Percentiles rank a stretch among this genome's conserved stretches.
These are phyloP conservation scores for Coemansia asiatica DNA, from an alignment of 192 early-diverging fungal genomes.

Conservation along the genomic window DNA sequence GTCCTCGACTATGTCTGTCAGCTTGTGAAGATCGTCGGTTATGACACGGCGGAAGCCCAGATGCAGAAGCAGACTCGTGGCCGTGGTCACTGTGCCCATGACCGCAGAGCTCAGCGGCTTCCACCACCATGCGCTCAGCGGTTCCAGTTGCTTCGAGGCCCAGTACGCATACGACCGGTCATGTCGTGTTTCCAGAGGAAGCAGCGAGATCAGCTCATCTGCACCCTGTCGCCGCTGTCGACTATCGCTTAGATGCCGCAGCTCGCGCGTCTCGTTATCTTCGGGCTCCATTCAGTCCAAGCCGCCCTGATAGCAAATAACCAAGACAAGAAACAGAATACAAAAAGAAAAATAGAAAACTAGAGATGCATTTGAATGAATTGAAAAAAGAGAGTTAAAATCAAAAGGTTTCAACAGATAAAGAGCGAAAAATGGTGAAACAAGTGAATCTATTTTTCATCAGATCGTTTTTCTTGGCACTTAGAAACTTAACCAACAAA, in stretches of 20 bases:
- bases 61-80: constrained; percentile 21
- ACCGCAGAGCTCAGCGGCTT: constrained; percentile 40
- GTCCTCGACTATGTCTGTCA: constrained; percentile 59
- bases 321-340: not conserved
- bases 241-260: not conserved
- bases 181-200: constrained; percentile 30
- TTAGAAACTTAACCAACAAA: not conserved
- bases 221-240: constrained; percentile 1
- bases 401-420: not conserved
- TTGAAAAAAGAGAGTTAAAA: not conserved
- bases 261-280: not conserved
- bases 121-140: constrained; percentile 42
- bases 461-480: too few relatives aligned
- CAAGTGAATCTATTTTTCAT: too few relatives aligned
- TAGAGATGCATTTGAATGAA: constrained; percentile 8
- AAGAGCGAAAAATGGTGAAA: not conserved
- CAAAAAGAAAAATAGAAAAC: not conserved
- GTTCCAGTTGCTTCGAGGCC: constrained; percentile 33
- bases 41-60: constrained; percentile 47
- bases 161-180: constrained; percentile 52
- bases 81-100: constrained; percentile 21
- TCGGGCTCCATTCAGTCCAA: not conserved
- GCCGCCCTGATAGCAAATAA: not conserved
- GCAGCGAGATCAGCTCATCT: constrained; percentile 25
- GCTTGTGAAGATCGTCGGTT: constrained; percentile 61